phyloP scores from a whole-genome alignment of 352 stramenopile genomes.

The Pythium vanterpoolii region DNA sequence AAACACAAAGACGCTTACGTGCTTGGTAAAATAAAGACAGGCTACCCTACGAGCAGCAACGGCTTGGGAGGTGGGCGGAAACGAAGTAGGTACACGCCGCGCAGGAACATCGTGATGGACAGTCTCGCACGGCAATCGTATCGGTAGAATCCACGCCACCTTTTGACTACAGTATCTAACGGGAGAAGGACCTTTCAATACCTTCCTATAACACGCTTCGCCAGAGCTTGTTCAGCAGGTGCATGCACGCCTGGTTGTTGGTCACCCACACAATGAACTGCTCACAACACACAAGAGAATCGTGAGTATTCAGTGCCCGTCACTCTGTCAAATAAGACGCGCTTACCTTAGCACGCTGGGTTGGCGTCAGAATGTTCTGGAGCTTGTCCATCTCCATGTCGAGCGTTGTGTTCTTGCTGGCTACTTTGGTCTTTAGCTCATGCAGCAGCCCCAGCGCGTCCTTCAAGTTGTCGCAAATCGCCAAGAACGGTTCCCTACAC shows the following conservation, averaged over 20 bases:
- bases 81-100: too few relatives aligned
- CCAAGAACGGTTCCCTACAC: constrained; percentile 46
- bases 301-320: not conserved
- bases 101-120: not conserved
- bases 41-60: constrained; percentile 2
- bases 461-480: constrained; percentile 90
- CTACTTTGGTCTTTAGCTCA: constrained; percentile 86
- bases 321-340: not conserved
- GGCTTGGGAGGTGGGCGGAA: not conserved
- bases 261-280: constrained; percentile 96
- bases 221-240: constrained; percentile 96
- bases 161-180: constrained; percentile 16
- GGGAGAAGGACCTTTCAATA: not conserved
- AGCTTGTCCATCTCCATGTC: constrained; percentile 94
- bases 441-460: constrained; percentile 81
- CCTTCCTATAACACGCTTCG: constrained; percentile 78
- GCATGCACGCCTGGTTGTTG: constrained; percentile 95
- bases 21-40: constrained; percentile 12
- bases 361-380: constrained; percentile 92
- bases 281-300: constrained; percentile 15
- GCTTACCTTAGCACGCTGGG: constrained; percentile 87
- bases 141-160: not conserved
- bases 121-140: not conserved
- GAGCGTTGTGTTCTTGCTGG: constrained; percentile 90
- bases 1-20: not conserved